Evolutionary conservation across 148 eudicot species (phyloP).

Genomic region (Silene latifolia): DNA sequence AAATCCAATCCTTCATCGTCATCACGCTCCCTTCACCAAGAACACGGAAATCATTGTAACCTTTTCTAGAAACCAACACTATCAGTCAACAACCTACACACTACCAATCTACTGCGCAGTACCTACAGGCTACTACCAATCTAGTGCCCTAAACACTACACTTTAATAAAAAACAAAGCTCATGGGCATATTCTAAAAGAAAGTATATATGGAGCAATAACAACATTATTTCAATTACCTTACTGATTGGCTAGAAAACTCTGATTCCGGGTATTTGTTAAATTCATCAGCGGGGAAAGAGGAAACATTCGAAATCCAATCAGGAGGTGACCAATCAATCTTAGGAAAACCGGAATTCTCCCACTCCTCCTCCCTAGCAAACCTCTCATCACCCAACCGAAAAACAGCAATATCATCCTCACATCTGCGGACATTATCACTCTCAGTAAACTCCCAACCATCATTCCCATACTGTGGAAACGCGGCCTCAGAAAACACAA

Average conservation of each 20-base stretch:
- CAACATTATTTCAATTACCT: background rate
- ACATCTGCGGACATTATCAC: no score
- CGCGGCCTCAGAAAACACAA: slow-evolving; percentile 5
- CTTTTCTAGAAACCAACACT: no score
- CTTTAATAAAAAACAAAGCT: no score
- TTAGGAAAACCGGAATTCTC: background rate
- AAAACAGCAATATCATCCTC: background rate
- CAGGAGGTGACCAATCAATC: background rate
- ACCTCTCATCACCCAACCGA: background rate
- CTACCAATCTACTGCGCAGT: no score
- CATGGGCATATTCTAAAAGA: no score
- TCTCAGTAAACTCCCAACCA: background rate
- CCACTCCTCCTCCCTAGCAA: background rate
- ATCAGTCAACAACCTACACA: no score
- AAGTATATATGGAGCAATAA: no score
- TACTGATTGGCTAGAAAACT: background rate
- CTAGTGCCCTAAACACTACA: no score
- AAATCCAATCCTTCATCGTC: background rate
- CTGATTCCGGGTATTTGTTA: no score
- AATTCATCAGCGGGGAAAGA: no score
- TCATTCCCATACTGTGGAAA: slow-evolving; percentile 7
- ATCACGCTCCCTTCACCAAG: background rate
- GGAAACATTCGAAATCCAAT: background rate
- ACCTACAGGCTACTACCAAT: no score
- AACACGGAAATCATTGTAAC: background rate